Evolutionary conservation across 257 asterid species (phyloP).

Genomic region (Solanum ossicruentum): DNA sequence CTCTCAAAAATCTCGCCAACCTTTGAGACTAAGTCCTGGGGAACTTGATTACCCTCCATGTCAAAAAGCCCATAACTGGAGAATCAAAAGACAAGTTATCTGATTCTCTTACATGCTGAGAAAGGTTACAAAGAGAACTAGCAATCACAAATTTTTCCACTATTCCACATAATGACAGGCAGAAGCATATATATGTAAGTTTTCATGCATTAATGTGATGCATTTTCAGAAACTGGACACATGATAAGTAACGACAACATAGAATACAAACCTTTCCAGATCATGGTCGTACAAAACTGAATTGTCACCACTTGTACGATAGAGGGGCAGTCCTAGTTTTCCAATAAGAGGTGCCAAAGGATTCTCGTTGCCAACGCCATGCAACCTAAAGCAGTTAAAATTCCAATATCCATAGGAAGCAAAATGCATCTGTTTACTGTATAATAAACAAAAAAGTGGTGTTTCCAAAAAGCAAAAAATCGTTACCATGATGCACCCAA

Average conservation of each 20-base stretch:
- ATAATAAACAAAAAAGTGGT: background rate
- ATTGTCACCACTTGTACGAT: slow-evolving; percentile 95
- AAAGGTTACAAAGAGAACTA: background rate
- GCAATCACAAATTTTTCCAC: background rate
- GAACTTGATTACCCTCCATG: slow-evolving; percentile 84
- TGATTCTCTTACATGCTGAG: background rate
- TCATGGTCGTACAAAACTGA: slow-evolving; percentile 97
- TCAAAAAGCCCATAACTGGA: slow-evolving; percentile 91
- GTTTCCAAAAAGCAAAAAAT: background rate
- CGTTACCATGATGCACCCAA: slow-evolving; percentile 95
- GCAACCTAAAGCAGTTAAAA: slow-evolving; percentile 46
- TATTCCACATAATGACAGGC: background rate
- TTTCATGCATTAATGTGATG: background rate
- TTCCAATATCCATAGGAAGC: background rate
- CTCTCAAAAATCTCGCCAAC: slow-evolving; percentile 78
- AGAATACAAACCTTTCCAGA: slow-evolving; percentile 60
- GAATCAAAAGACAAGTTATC: background rate
- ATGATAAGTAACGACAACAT: background rate
- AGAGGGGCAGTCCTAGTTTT: slow-evolving; percentile 85
- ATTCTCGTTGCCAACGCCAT: slow-evolving; percentile 91
- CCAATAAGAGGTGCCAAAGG: slow-evolving; percentile 89
- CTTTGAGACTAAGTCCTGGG: slow-evolving; percentile 75
- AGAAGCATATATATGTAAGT: background rate
- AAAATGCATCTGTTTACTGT: background rate
- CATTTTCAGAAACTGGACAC: background rate